Evolutionary conservation across 2,329 filamentous ascomycete species (phyloP), one percentile per base, ranked within the genome.

Genomic region (Penicillium sp.): DNA sequence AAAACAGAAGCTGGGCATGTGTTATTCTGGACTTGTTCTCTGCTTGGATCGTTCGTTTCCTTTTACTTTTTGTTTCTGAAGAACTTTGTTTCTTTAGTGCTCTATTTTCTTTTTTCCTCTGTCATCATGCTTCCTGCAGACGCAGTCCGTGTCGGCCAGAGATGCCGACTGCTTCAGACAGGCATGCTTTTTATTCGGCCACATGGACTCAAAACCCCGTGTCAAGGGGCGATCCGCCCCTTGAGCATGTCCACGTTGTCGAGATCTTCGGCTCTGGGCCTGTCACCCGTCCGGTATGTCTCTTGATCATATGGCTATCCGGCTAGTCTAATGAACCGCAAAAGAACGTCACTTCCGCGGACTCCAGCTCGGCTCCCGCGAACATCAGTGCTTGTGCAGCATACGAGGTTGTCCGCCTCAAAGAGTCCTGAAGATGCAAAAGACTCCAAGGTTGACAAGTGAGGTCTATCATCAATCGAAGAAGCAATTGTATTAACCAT

Each of bases 401-500:
- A 50, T 23, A 53, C 41, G 35, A 49, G 55, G 40, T 56, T 53
- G 50, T 42, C 44, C 13, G 39, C 54, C 9, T 50, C 51, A 13
- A 52, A 59, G 32, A 44, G 48, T 6, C 42, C 55, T 2, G 41
- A 45, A 4, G 50, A 51, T 6, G 42, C 41, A 8, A 41, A 39
- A 9, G 39, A 50, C 9, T 13, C 34, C 5, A 8, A 39, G 4
- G 5, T 11, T 11, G 25, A 27, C 6, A 27, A 11, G 25, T 27
- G n/a, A 27, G 25, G 6, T n/a, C 25, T n/a, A n/a, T 4, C 4
- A 11, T 13, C 4, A 6, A 6, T 13, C 6, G 11, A n/a, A n/a
- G n/a, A 27, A 11, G 10, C 11, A 4, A 4, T 27, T 27, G 11
- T 27, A 35, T 38, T 49, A 39, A 54, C 33, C 13, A 15, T 1